Base-by-base conservation (phyloP, 352 stramenopile genomes). In the Globisporangium splendens region DNA sequence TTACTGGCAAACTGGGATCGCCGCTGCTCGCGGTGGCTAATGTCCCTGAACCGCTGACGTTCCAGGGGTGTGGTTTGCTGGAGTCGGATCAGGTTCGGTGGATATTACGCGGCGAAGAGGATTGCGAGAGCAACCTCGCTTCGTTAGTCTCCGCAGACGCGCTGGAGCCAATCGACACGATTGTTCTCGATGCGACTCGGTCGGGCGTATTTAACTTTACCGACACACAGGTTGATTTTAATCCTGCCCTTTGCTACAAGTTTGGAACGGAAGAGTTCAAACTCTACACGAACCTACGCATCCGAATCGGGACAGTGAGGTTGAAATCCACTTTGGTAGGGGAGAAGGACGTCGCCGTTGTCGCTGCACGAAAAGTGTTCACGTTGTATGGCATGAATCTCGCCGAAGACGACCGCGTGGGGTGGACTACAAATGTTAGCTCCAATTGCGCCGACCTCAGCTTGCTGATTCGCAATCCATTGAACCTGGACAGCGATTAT, bases 191-290 rank as follows among this genome's bases (percentile, higher is more conserved):
- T 43, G 48, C 31, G 1, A 61, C 59, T 8, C 59, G 39, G 13
- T 68, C 66, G 0, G 78, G 49, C 1, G 14, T 54, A 7, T 90
- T 90, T 58, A 86, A 78, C 48, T 90, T 90, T 44, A 69, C 67
- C 0, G 48, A 46, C 1, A 59, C 50, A 0, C 80, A 90, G 31
- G 56, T 55, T 24, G 78, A 88, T 38, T 90, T 74, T 50, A 72
- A 67, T 8, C 77, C 80, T 0, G 53, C 82, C 0, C 53, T 89
- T n/a, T 89, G 79, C 46, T 89, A 87, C 65, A 79, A 81, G 41
- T 89, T 89, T 51, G 79, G 72, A 2, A 56, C 62, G 0, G 79
- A 89, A 43, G 62, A 62, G 14, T 90, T 79, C 42, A 79, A 88
- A 21, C 60, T 82, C 15, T 88, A 90, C 41, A n/a, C 56, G 0